Base-by-base conservation (phyloP, 108 stramenopile genomes). In the Cylindrotheca fusiformis region DNA sequence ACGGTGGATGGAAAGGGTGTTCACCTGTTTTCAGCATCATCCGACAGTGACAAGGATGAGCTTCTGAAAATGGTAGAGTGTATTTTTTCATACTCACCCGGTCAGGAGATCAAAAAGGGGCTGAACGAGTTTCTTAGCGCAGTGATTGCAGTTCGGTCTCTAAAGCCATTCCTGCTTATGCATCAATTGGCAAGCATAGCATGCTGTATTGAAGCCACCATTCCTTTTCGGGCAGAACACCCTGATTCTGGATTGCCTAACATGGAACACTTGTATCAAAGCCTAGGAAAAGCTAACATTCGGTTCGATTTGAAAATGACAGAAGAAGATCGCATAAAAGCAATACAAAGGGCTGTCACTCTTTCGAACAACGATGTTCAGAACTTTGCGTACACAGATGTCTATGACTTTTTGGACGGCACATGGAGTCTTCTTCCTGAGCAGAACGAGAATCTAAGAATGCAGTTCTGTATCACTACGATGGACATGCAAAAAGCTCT, bases 121-220 rank as follows among this genome's bases (percentile, higher is more conserved):
- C 52, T 84, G 57, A 84, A 84, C 52, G 79, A 84, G 74, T 83
- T 74, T 55, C 33, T 83, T 12, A 70, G 68, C 19, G 78, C 82
- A 3, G 50, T 76, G 27, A 58, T 79, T 32, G 78, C 78, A 1
- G 71, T 78, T 17, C 67, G 82, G 20, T 26, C 61, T 19, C 63
- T 80, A 19, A 10, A 65, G n/a, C 24, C 32, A 14, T 31, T 55
- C 29, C 46, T 83, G 52, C 26, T 27, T 26, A 49, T 23, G 21
- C 53, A 60, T 54, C 30, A 54, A 23, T 56, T 83, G 49, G 75
- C 68, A 12, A 44, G 69, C 30, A 79, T 83, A 67, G 82, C 75
- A 3, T 65, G 63, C 58, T 83, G 78, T 52, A 83, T 83, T 62
- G 78, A 83, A 71, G 65, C 77, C 6, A 83, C 82, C 2, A 83